These are phyloP conservation scores for Benincasa hispida DNA, from an alignment of 306 rosid genomes.

Conservation along the genomic window DNA sequence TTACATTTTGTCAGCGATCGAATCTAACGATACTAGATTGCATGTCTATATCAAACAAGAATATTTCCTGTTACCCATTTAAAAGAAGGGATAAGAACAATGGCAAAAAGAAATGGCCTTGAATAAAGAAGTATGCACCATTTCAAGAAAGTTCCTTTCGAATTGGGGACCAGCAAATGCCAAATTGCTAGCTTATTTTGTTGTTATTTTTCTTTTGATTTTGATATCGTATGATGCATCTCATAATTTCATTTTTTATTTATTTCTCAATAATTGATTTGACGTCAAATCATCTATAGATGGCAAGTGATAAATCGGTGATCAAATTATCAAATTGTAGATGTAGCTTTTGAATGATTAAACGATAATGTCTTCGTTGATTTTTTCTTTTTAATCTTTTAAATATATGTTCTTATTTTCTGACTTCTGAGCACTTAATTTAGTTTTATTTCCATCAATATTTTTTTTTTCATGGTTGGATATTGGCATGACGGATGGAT, in stretches of 20 bases:
- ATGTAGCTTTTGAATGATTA: background rate
- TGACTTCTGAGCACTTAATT: too few species aligned
- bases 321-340: background rate
- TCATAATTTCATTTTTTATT: background rate
- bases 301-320: background rate
- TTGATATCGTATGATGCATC: background rate
- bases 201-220: background rate
- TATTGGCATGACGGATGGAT: too few species aligned
- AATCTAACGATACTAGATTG: background rate
- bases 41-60: background rate
- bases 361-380: too few species aligned
- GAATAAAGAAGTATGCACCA: background rate
- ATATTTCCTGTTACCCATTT: background rate
- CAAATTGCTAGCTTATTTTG: background rate
- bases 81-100: conserved; percentile 1
- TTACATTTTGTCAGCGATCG: background rate
- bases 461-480: too few species aligned
- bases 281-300: background rate
- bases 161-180: background rate
- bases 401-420: too few species aligned
- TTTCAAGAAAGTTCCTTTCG: background rate
- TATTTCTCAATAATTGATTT: background rate
- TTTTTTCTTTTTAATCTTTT: too few species aligned
- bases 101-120: background rate
- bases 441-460: too few species aligned